phyloP scores from a whole-genome alignment of 805 yeast species.

The Lipomyces mesembrius region DNA sequence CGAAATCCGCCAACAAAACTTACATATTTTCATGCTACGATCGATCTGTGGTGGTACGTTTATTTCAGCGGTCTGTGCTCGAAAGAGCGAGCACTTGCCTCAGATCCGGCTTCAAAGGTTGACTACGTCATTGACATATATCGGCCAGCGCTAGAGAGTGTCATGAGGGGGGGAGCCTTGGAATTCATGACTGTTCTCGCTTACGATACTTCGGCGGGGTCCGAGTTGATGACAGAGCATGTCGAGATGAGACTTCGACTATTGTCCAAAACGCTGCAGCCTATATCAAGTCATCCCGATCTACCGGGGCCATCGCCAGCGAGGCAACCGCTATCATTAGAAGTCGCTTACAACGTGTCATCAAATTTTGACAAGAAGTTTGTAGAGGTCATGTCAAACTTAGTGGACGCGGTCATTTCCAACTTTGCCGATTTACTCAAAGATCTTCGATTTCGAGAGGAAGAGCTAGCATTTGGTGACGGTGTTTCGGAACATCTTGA shows the following conservation, averaged over 20 bases:
- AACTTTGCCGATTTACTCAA: slow-evolving; percentile 49
- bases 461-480: slow-evolving; percentile 43
- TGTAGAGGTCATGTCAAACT: slow-evolving; percentile 36
- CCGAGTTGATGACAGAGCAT: slow-evolving; percentile 30
- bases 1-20: slow-evolving; percentile 21
- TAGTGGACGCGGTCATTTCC: slow-evolving; percentile 43
- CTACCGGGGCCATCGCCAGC: slow-evolving; percentile 1
- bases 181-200: slow-evolving; percentile 48
- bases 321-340: slow-evolving; percentile 16
- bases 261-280: slow-evolving; percentile 20
- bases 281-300: neutral
- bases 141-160: slow-evolving; percentile 37
- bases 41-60: slow-evolving; percentile 38
- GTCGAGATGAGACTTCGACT: slow-evolving; percentile 38
- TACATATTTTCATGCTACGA: slow-evolving; percentile 33
- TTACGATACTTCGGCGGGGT: slow-evolving; percentile 41
- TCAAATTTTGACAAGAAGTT: slow-evolving; percentile 24
- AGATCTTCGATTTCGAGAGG: slow-evolving; percentile 49
- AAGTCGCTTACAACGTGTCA: slow-evolving; percentile 7
- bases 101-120: slow-evolving; percentile 16
- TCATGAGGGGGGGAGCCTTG: slow-evolving; percentile 48
- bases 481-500: slow-evolving; percentile 53
- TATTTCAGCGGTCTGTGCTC: slow-evolving; percentile 38
- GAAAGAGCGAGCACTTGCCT: slow-evolving; percentile 31
- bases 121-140: slow-evolving; percentile 40